phyloP scores from a whole-genome alignment of 75 land plant genomes.

The Pinus albicaulis region DNA sequence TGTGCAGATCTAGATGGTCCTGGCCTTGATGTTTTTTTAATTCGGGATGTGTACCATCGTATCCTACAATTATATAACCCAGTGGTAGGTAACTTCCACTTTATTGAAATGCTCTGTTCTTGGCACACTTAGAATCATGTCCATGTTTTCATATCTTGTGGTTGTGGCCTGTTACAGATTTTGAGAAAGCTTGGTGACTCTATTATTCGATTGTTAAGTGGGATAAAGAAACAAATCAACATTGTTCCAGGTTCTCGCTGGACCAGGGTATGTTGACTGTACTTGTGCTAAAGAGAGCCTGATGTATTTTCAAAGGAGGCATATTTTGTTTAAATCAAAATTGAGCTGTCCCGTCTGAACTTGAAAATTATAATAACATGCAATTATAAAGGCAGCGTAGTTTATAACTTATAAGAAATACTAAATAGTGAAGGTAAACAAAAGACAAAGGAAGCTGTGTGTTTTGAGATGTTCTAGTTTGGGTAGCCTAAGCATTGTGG shows the following conservation, averaged over 20 bases:
- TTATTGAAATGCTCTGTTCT: neutral
- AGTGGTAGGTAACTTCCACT: conserved; percentile 17
- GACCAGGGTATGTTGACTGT: conserved; percentile 25
- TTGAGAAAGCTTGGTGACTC: conserved; percentile 32
- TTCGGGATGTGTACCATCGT: conserved; percentile 30
- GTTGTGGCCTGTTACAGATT: conserved; percentile 15
- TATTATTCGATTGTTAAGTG: conserved; percentile 25
- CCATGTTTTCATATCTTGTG: neutral
- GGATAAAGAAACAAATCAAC: conserved; percentile 31
- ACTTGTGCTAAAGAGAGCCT: neutral
- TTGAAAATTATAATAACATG: neutral
- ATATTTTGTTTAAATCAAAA: neutral
- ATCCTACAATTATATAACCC: conserved; percentile 34
- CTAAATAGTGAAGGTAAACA: neutral
- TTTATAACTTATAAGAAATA: neutral
- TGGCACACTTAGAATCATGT: neutral
- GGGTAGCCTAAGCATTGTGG: neutral
- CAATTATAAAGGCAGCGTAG: neutral
- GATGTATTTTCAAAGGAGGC: neutral
- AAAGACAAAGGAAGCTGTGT: neutral
- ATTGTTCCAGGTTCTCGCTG: conserved; percentile 32
- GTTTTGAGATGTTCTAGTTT: neutral
- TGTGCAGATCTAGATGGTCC: conserved; percentile 26
- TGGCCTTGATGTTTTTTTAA: conserved; percentile 28
- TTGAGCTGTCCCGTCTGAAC: neutral